Evolutionary conservation across 345 rosid genomes (phyloP).

Genomic region (Balakata baccata): DNA sequence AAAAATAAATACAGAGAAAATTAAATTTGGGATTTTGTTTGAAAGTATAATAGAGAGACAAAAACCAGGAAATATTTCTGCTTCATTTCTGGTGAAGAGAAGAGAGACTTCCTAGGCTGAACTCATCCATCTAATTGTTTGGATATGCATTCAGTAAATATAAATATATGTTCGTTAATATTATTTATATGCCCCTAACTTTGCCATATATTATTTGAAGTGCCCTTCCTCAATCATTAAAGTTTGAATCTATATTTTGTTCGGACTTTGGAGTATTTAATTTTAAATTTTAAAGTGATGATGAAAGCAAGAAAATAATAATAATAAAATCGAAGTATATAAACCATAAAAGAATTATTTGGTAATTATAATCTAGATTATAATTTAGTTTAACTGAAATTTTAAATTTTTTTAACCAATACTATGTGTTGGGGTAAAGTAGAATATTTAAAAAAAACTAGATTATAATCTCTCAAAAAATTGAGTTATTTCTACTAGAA

Average conservation of each 20-base stretch:
- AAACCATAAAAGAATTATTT: too few species aligned
- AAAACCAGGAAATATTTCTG: constrained; percentile 35
- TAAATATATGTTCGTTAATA: neutral
- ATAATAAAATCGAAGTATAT: too few species aligned
- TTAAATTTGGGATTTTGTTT: neutral
- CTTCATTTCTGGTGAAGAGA: constrained; percentile 30
- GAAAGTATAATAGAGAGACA: constrained; percentile 29
- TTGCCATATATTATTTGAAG: constrained; percentile 8
- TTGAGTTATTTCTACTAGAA: too few species aligned
- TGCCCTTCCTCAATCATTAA: constrained; percentile 13
- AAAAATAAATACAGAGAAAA: constrained; percentile 10
- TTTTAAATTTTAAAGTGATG: too few species aligned
- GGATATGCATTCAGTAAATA: constrained; percentile 14
- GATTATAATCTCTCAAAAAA: too few species aligned
- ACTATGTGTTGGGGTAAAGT: too few species aligned
- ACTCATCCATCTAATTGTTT: constrained; percentile 11
- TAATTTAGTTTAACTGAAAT: too few species aligned
- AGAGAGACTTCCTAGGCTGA: neutral
- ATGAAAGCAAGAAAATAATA: too few species aligned
- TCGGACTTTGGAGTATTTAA: too few species aligned
- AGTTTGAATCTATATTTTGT: neutral
- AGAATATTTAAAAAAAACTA: too few species aligned
- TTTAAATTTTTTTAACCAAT: too few species aligned
- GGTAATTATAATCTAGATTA: too few species aligned
- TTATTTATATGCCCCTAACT: constrained; percentile 12